Conservation (phyloP, 75 land plant species). For the Pinus taeda region DNA sequence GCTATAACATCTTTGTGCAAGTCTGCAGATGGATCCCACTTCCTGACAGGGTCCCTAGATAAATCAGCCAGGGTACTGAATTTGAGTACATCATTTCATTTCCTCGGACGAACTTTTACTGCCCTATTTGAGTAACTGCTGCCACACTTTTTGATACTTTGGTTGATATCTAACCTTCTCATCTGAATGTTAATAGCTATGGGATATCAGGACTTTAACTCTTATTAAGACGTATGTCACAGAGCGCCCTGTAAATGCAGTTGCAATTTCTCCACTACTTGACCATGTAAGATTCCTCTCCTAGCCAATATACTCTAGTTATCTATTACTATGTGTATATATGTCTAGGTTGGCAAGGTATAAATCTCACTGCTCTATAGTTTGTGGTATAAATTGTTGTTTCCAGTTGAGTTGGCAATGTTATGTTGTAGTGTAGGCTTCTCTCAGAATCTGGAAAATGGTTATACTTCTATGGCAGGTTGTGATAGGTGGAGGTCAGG, state of each 20-base stretch:
- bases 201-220: conserved; percentile 87
- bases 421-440: no score
- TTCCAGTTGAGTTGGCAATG: no score
- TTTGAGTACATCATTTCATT: no score
- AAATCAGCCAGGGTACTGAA: conserved; percentile 77
- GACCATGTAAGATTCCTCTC: conserved; percentile 68
- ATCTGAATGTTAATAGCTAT: conserved; percentile 40
- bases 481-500: conserved; percentile 98
- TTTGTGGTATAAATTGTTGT: no score
- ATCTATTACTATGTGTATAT: not conserved
- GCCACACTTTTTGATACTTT: conserved; percentile 2
- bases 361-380: not conserved
- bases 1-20: conserved; percentile 70
- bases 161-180: not conserved
- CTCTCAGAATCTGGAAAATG: conserved; percentile 1
- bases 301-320: not conserved
- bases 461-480: conserved; percentile 37
- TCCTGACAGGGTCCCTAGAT: conserved; percentile 87
- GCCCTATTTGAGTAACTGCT: not conserved
- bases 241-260: conserved; percentile 94
- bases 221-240: conserved; percentile 89
- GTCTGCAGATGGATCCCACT: conserved; percentile 86
- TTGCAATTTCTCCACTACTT: conserved; percentile 94
- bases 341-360: not conserved
- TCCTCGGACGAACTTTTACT: not conserved